Evolutionary conservation across 2,329 filamentous ascomycete species (phyloP).

Genomic region (Dothiorella sarmentorum): DNA sequence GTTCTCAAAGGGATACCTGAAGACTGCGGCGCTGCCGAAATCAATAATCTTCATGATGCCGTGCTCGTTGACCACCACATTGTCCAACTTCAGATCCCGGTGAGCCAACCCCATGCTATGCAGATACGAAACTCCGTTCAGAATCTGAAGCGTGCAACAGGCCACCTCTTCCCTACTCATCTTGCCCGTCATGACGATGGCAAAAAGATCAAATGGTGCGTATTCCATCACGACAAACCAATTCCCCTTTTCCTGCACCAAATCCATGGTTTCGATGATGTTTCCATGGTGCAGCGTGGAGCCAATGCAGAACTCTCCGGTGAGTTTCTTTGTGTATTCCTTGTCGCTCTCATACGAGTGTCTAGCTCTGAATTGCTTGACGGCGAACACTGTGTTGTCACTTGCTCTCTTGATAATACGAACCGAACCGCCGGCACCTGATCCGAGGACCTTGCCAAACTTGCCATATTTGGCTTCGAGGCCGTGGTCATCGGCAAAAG

Average conservation of each 20-base stretch:
- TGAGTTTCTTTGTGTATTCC: conserved; percentile 97
- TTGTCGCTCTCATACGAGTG: conserved; percentile 92
- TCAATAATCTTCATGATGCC: conserved; percentile 99
- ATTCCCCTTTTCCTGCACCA: conserved; percentile 86
- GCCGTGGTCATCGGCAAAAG: conserved; percentile 92
- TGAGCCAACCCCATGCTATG: conserved; percentile 95
- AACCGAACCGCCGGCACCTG: conserved; percentile 91
- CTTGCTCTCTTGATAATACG: conserved; percentile 89
- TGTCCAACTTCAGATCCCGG: conserved; percentile 93
- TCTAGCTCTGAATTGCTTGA: conserved; percentile 91
- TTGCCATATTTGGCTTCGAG: conserved; percentile 91
- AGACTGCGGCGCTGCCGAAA: conserved; percentile 95
- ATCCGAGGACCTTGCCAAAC: conserved; percentile 87
- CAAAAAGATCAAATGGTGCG: conserved; percentile 91
- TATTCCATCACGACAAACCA: conserved; percentile 99
- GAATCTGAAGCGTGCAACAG: conserved; percentile 89
- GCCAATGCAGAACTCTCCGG: conserved; percentile 96
- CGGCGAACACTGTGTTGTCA: conserved; percentile 90
- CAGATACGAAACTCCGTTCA: conserved; percentile 90
- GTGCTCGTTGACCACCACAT: conserved; percentile 92
- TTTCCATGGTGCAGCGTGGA: conserved; percentile 97
- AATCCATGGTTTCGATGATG: conserved; percentile 96
- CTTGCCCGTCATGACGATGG: conserved; percentile 97
- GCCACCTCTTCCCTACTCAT: conserved; percentile 90
- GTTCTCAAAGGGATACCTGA: conserved; percentile 94